Evolutionary conservation across 768 basidiomycete genomes (phyloP).

Genomic region (Tricholoma hemisulphureum): DNA sequence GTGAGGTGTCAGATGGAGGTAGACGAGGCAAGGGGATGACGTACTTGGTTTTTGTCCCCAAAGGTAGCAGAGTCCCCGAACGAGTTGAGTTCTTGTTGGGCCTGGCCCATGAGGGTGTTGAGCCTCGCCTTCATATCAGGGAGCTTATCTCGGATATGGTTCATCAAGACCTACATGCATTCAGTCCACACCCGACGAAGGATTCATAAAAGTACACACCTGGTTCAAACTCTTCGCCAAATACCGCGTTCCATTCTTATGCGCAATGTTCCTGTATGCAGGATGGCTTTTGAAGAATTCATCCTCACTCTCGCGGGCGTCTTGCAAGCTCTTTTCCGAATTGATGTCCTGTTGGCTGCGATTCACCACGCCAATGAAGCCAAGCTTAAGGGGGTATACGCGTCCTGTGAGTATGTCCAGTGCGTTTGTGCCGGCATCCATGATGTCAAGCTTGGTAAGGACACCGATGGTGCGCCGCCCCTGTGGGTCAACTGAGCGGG

Average conservation of each 20-base stretch:
- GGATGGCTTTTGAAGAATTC: constrained; percentile 91
- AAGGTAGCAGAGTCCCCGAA: constrained; percentile 93
- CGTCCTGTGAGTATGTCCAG: constrained; percentile 94
- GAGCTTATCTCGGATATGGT: constrained; percentile 96
- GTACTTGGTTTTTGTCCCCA: constrained; percentile 84
- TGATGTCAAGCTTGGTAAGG: constrained; percentile 94
- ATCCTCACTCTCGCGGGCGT: constrained; percentile 79
- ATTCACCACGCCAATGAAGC: constrained; percentile 98
- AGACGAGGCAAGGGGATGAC: constrained; percentile 1
- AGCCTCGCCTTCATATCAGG: constrained; percentile 99
- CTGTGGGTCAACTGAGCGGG: constrained; percentile 92
- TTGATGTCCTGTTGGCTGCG: constrained; percentile 98
- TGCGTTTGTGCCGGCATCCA: constrained; percentile 99
- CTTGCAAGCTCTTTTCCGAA: constrained; percentile 76
- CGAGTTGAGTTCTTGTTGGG: constrained; percentile 95
- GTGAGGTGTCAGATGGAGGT: constrained; percentile 15
- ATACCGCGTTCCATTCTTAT: constrained; percentile 97
- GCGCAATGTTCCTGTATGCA: constrained; percentile 92
- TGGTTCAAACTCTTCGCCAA: constrained; percentile 92
- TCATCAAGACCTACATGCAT: constrained; percentile 73
- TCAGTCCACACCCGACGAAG: background rate
- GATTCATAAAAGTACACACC: constrained; percentile 41
- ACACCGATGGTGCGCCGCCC: constrained; percentile 96
- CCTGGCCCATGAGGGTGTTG: constrained; percentile 98
- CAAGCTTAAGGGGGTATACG: constrained; percentile 96